Evolutionary conservation across 345 rosid species (phyloP).

Genomic region (Brassica juncea): DNA sequence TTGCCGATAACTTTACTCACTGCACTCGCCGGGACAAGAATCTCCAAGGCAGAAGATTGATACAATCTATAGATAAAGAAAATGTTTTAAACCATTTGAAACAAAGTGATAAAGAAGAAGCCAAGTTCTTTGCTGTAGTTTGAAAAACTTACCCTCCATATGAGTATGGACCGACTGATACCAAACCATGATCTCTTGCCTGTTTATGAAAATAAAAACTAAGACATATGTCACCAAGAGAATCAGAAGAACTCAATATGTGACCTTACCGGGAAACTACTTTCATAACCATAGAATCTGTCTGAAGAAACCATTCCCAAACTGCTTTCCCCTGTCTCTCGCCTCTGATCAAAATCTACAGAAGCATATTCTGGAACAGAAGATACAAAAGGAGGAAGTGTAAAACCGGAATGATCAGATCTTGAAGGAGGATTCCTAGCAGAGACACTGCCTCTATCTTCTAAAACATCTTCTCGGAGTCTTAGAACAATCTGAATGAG

Average conservation of each 20-base stretch:
- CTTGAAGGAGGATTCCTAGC: slow-evolving; percentile 2
- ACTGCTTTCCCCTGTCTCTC: neutral
- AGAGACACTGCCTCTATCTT: neutral
- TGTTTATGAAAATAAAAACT: neutral
- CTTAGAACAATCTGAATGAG: slow-evolving; percentile 12
- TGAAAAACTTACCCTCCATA: slow-evolving; percentile 6
- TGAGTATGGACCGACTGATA: neutral
- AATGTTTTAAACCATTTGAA: neutral
- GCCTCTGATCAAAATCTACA: neutral
- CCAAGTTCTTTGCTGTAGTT: neutral
- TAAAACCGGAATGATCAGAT: slow-evolving; percentile 1
- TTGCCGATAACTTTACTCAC: slow-evolving; percentile 6
- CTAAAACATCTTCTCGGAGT: slow-evolving; percentile 2
- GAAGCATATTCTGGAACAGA: neutral
- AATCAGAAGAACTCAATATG: neutral
- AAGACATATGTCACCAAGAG: neutral
- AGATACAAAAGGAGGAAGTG: neutral
- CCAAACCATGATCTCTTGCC: neutral
- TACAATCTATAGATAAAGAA: neutral
- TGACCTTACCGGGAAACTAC: slow-evolving; percentile 3
- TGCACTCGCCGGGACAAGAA: slow-evolving; percentile 5
- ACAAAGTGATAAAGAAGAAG: neutral
- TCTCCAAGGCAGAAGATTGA: neutral
- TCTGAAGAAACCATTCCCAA: slow-evolving; percentile 6
- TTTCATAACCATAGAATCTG: neutral